Evolutionary conservation across 2,329 filamentous ascomycete genomes (phyloP).

Genomic region (Penicillium fuscoglaucum): DNA sequence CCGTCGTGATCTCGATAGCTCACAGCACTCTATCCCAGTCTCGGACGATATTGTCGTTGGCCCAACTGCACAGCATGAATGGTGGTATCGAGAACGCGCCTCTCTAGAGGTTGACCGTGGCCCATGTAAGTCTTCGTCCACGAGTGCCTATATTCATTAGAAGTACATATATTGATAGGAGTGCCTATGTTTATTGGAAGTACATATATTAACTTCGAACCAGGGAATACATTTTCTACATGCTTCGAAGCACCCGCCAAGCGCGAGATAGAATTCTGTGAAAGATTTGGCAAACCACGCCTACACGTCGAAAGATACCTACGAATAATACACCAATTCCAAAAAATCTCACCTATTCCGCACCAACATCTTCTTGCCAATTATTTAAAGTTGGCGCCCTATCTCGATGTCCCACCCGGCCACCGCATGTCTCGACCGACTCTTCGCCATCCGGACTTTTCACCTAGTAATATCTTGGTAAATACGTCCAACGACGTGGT

Average conservation of each 20-base stretch:
- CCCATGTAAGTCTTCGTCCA: constrained; percentile 21
- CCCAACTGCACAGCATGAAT: constrained; percentile 25
- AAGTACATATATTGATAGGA: neutral
- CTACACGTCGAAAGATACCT: constrained; percentile 24
- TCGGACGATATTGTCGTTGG: constrained; percentile 23
- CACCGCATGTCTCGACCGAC: constrained; percentile 23
- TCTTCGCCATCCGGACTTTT: constrained; percentile 30
- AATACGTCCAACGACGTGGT: constrained; percentile 26
- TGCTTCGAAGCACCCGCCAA: constrained; percentile 26
- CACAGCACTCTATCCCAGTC: constrained; percentile 10
- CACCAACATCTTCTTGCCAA: constrained; percentile 18
- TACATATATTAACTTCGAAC: constrained; percentile 4
- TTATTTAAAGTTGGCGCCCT: constrained; percentile 20
- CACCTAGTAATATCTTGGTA: constrained; percentile 35
- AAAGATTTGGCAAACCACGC: constrained; percentile 24
- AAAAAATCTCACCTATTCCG: constrained; percentile 10
- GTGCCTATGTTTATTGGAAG: neutral
- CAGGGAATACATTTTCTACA: constrained; percentile 15
- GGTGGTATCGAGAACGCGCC: constrained; percentile 28
- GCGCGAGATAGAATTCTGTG: constrained; percentile 27
- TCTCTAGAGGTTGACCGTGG: constrained; percentile 24
- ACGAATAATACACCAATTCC: constrained; percentile 23
- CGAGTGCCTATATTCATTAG: neutral
- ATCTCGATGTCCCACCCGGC: constrained; percentile 17
- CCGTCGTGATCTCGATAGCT: constrained; percentile 16